Evolutionary conservation across 2,329 filamentous ascomycete genomes (phyloP).

Genomic region (Exophiala phaeomuriformis): DNA sequence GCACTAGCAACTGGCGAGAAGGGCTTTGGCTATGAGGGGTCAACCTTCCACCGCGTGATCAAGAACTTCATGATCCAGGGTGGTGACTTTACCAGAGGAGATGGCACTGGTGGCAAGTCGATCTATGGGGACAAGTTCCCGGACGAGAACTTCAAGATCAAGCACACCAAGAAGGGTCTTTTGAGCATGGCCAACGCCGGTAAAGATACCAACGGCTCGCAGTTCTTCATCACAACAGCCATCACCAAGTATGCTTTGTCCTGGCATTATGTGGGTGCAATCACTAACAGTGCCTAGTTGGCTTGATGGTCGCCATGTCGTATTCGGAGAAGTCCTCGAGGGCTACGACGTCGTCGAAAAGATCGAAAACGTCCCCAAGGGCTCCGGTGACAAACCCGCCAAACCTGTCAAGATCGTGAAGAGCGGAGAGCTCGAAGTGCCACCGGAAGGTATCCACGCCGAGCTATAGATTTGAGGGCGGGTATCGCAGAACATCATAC

Average conservation of each 20-base stretch:
- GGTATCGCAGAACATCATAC: conserved; percentile 13
- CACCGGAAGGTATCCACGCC: conserved; percentile 59
- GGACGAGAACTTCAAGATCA: conserved; percentile 66
- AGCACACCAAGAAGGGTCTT: conserved; percentile 58
- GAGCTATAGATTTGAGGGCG: conserved; percentile 50
- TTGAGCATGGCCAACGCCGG: conserved; percentile 61
- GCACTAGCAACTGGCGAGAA: conserved; percentile 60
- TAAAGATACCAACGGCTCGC: conserved; percentile 42
- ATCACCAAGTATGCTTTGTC: conserved; percentile 41
- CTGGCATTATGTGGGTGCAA: background rate
- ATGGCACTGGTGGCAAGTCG: conserved; percentile 60
- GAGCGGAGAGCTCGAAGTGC: conserved; percentile 56
- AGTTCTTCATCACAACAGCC: conserved; percentile 61
- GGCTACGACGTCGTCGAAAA: conserved; percentile 60
- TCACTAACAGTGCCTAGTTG: conserved; percentile 36
- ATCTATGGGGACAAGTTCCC: conserved; percentile 61
- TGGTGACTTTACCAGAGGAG: conserved; percentile 59
- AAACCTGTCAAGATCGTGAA: conserved; percentile 58
- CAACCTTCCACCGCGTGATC: conserved; percentile 63
- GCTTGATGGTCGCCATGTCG: conserved; percentile 59
- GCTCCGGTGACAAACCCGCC: conserved; percentile 49
- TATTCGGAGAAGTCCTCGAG: conserved; percentile 63
- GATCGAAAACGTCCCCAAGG: conserved; percentile 57
- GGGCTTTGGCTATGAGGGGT: conserved; percentile 60
- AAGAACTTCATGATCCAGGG: conserved; percentile 65